Evolutionary conservation across 139 green algal genomes (phyloP), one percentile per base, ranked within the genome.

Genomic region (Mychonastes homosphaera): DNA sequence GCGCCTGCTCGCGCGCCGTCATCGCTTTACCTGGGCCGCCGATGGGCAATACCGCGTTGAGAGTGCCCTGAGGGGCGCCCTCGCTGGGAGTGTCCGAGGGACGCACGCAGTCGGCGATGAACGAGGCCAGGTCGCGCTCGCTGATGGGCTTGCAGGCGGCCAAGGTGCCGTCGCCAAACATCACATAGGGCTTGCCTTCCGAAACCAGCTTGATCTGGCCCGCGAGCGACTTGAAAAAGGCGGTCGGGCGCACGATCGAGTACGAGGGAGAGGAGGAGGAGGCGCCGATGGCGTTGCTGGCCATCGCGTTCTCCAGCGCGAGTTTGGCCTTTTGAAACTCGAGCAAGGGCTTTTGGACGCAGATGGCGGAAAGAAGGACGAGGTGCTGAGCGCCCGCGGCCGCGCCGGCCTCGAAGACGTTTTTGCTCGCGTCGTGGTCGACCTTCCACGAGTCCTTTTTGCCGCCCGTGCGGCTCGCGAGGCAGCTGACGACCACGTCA

Each of bases 311-410:
- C 78, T 98, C 92, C 48, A 98, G 85, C 67, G 90, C 87, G 26
- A 99, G 87, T 81, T 98, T 99, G 61, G 92, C 93, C 8, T 73
- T 62, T 82, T 99, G 93, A 75, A 99, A 99, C 75, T 96, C 90
- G 44, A 99, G 79, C 65, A 94, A 72, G 19, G 93, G 93, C 79
- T 95, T 95, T 76, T 99, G 93, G 47, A 98, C 93, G 68, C 93
- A 99, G 77, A 99, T 98, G 62, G 93, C 93, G 27, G 70, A 85
- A 53, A 97, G 83, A 63, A 97, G 87, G 72, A 97, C 87, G 72
- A 95, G 96, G 76, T 97, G 87, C 30, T 67, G 69, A 9, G 79
- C 72, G 36, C 89, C 85, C 19, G 54, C 51, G 40, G 77, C 64
- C 0, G 78, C 71, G 4, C 68, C 90, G 49, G 76, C 86, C 43